These are phyloP conservation scores for Sutorius australiensis DNA, from an alignment of 768 basidiomycete genomes.

Conservation along the genomic window DNA sequence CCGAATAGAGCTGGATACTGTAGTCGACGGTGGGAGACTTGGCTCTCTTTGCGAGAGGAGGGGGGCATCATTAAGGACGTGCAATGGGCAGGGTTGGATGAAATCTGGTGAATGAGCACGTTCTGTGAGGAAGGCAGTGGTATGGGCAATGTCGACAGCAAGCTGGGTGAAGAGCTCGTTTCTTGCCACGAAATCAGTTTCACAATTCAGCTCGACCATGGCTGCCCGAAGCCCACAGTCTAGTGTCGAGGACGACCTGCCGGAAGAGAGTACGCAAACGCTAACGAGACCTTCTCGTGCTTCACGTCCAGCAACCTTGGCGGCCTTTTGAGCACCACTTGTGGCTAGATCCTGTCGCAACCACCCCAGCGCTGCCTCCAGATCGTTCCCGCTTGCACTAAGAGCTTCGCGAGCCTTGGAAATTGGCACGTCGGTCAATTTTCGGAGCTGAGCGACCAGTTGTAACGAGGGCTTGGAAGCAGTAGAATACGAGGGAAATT, in stretches of 20 bases:
- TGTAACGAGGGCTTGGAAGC: slow-evolving; percentile 59
- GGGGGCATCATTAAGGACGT: slow-evolving; percentile 58
- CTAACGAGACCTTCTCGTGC: slow-evolving; percentile 80
- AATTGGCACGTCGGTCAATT: slow-evolving; percentile 76
- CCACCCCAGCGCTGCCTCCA: slow-evolving; percentile 75
- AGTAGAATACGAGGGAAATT: slow-evolving; percentile 47
- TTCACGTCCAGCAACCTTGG: slow-evolving; percentile 72
- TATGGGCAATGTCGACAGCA: slow-evolving; percentile 77
- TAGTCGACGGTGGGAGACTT: slow-evolving; percentile 37
- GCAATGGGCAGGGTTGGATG: slow-evolving; percentile 51
- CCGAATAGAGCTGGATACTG: slow-evolving; percentile 61
- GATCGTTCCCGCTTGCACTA: slow-evolving; percentile 63
- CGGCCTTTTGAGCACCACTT: slow-evolving; percentile 75
- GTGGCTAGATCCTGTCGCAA: slow-evolving; percentile 67
- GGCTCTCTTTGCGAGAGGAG: slow-evolving; percentile 45
- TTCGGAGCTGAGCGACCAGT: slow-evolving; percentile 83
- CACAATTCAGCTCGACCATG: slow-evolving; percentile 92
- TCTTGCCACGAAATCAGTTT: slow-evolving; percentile 93
- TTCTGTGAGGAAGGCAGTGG: slow-evolving; percentile 69
- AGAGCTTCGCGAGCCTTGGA: slow-evolving; percentile 89
- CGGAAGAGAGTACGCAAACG: slow-evolving; percentile 68
- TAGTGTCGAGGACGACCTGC: slow-evolving; percentile 38
- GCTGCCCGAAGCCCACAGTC: slow-evolving; percentile 61
- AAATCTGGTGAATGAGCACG: slow-evolving; percentile 28
- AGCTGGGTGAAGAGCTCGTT: slow-evolving; percentile 78